Conservation (phyloP, 495 filamentous ascomycete species). For the Lasiosphaeriaceae sp. region DNA sequence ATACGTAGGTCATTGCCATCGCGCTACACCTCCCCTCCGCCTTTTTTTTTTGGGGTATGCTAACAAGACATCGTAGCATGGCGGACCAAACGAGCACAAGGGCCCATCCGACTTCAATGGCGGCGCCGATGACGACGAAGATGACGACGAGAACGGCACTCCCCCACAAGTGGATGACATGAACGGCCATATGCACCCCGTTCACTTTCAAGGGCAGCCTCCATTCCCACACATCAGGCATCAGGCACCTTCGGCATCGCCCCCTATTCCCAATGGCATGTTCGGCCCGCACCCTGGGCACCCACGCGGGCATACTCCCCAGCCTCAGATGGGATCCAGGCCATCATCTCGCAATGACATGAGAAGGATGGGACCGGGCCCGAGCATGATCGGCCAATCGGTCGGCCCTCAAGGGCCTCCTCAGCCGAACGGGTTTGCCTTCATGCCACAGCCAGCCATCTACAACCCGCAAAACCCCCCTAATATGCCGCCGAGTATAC, state of each 20-base stretch:
- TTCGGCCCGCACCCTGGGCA: slow-evolving; percentile 47
- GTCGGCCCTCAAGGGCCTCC: slow-evolving; percentile 54
- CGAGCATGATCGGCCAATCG: slow-evolving; percentile 65
- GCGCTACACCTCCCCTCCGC: neutral
- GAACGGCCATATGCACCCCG: slow-evolving; percentile 60
- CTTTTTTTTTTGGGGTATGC: slow-evolving; percentile 12
- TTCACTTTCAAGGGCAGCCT: slow-evolving; percentile 71
- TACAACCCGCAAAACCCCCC: slow-evolving; percentile 69
- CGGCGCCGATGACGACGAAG: slow-evolving; percentile 78
- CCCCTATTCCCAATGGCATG: slow-evolving; percentile 79
- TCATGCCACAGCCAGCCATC: slow-evolving; percentile 80
- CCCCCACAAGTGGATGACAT: slow-evolving; percentile 56
- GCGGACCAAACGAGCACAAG: slow-evolving; percentile 91
- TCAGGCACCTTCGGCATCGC: slow-evolving; percentile 79
- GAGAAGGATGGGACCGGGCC: slow-evolving; percentile 55
- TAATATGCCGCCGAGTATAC: slow-evolving; percentile 41
- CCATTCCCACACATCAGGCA: slow-evolving; percentile 75
- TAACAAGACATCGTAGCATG: slow-evolving; percentile 60
- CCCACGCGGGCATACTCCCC: slow-evolving; percentile 73
- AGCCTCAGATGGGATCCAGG: slow-evolving; percentile 70
- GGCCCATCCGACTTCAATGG: slow-evolving; percentile 88
- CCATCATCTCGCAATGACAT: slow-evolving; percentile 79
- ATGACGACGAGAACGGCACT: slow-evolving; percentile 80
- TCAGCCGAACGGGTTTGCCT: slow-evolving; percentile 71
- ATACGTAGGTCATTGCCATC: slow-evolving; percentile 62